Evolutionary conservation across 1,284 basidiomycete species (phyloP).

Genomic region (Afroboletus lepidellus): DNA sequence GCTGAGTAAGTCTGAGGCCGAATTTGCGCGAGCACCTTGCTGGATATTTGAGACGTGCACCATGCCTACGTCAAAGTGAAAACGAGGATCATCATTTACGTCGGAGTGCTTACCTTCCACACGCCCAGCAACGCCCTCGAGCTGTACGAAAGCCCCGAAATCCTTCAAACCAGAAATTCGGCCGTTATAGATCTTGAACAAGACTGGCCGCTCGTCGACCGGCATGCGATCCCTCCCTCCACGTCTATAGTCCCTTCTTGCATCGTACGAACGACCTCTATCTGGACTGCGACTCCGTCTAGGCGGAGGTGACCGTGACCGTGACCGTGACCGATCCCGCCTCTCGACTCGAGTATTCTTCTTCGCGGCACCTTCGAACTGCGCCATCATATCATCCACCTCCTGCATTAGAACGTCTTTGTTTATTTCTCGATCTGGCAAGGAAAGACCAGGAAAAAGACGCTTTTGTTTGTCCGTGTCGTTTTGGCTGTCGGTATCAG

Average conservation of each 20-base stretch:
- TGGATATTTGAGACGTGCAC: constrained; percentile 95
- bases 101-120: constrained; percentile 69
- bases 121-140: constrained; percentile 85
- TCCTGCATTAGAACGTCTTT: constrained; percentile 76
- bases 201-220: constrained; percentile 79
- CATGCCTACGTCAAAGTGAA: constrained; percentile 61
- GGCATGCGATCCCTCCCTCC: constrained; percentile 37
- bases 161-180: constrained; percentile 87
- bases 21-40: constrained; percentile 78
- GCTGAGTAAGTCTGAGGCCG: constrained; percentile 83
- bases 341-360: constrained; percentile 52
- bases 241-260: constrained; percentile 44
- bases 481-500: constrained; percentile 35
- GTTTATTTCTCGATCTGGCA: constrained; percentile 72
- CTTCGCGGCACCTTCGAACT: constrained; percentile 68
- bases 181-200: constrained; percentile 95
- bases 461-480: constrained; percentile 79
- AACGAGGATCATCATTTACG: background rate
- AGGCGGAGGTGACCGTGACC: constrained; percentile 44
- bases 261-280: constrained; percentile 47
- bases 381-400: constrained; percentile 84
- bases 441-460: constrained; percentile 89
- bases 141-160: constrained; percentile 90
- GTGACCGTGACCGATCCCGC: constrained; percentile 44
- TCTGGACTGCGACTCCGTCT: constrained; percentile 56